Conservation (phyloP, 768 basidiomycete species). For the Boletus huronensis region DNA sequence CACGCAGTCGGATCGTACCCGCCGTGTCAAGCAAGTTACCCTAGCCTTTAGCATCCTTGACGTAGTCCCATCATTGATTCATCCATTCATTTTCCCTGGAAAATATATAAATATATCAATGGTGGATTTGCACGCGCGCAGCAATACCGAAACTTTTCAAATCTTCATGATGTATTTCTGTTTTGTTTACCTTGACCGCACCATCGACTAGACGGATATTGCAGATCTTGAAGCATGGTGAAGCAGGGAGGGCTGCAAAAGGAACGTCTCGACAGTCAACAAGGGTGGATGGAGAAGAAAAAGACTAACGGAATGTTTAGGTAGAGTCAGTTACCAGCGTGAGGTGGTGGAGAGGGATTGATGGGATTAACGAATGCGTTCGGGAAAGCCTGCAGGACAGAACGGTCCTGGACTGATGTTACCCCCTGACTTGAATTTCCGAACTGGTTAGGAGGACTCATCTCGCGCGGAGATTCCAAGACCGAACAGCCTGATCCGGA, state of each 20-base stretch:
- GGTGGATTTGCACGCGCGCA: neutral
- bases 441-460: too few relatives aligned
- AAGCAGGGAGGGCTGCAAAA: neutral
- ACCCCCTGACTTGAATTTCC: too few relatives aligned
- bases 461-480: too few relatives aligned
- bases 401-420: slow-evolving; percentile 37
- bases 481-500: too few relatives aligned
- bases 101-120: neutral
- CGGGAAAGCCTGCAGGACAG: slow-evolving; percentile 43
- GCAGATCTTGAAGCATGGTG: slow-evolving; percentile 30
- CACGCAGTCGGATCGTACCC: slow-evolving; percentile 80
- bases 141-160: slow-evolving; percentile 21
- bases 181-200: slow-evolving; percentile 26
- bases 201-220: slow-evolving; percentile 15
- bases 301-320: slow-evolving; percentile 13
- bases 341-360: slow-evolving; percentile 52
- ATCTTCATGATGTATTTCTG: slow-evolving; percentile 39
- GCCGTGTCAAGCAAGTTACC: slow-evolving; percentile 91
- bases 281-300: neutral
- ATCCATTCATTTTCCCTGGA: too few relatives aligned
- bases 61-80: too few relatives aligned
- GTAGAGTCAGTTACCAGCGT: slow-evolving; percentile 30
- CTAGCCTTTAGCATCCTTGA: slow-evolving; percentile 32
- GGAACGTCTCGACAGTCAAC: slow-evolving; percentile 14
- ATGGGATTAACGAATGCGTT: slow-evolving; percentile 45